Evolutionary conservation across 768 basidiomycete species (phyloP).

Genomic region (Rubroboletus pulcherrimus): DNA sequence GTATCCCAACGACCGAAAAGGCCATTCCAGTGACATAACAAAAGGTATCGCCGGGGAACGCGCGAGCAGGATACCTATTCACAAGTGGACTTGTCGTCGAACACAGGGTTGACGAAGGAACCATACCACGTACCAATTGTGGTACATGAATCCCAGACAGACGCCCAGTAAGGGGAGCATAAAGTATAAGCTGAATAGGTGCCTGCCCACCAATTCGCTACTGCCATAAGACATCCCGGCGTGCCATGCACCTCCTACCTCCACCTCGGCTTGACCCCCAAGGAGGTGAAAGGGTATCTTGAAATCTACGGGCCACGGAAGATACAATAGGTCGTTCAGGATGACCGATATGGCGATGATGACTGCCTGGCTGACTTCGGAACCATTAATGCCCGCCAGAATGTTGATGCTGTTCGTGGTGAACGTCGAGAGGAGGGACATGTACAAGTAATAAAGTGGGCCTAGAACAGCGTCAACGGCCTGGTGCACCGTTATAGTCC

Average conservation of each 20-base stretch:
- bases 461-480: slow-evolving; percentile 45
- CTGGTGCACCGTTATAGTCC: not conserved
- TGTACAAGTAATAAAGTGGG: slow-evolving; percentile 93
- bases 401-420: slow-evolving; percentile 99
- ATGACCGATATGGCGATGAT: slow-evolving; percentile 90
- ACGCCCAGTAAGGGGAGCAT: slow-evolving; percentile 94
- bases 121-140: slow-evolving; percentile 75
- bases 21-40: slow-evolving; percentile 99
- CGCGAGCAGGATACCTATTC: slow-evolving; percentile 91
- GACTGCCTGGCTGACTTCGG: slow-evolving; percentile 90
- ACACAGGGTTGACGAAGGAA: not conserved
- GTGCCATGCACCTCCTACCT: slow-evolving; percentile 74
- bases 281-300: slow-evolving; percentile 68
- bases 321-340: slow-evolving; percentile 87
- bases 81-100: not conserved
- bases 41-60: slow-evolving; percentile 94
- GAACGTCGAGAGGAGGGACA: slow-evolving; percentile 94
- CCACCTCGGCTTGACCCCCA: slow-evolving; percentile 61
- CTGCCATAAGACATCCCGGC: slow-evolving; percentile 87
- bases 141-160: slow-evolving; percentile 85
- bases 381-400: slow-evolving; percentile 94
- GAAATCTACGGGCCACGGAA: slow-evolving; percentile 83
- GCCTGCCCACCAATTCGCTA: slow-evolving; percentile 82
- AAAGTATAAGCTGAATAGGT: slow-evolving; percentile 95
- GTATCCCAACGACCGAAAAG: slow-evolving; percentile 95